Base-by-base conservation (phyloP, 2,329 filamentous ascomycete species). In the Sphaerulina vaccinii region DNA sequence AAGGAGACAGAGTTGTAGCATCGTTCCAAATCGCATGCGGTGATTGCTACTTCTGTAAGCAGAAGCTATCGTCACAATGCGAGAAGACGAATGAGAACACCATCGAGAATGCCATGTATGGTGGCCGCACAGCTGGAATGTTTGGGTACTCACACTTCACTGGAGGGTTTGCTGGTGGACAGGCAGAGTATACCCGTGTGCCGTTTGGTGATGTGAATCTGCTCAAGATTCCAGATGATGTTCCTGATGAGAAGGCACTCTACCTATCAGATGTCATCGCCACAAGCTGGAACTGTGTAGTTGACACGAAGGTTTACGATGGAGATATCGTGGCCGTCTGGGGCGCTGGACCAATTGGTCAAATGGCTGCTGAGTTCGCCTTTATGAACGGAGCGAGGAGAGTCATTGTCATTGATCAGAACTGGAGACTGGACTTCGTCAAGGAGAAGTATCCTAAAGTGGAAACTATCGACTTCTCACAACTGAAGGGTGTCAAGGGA, bases 301-400 rank as follows among this genome's bases (percentile, higher is more conserved):
- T 90, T 36, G 89, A 95, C 64, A 95, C 89, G 0, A 86, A 82
- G 1, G 86, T 95, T n/a, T 84, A 88, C 56, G 76, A 85, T 27
- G 83, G 80, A 10, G 89, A 95, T 61, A 75, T 84, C 1, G 89
- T 95, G 1, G 89, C 88, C 27, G 83, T 95, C 54, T 95, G 88
- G 82, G 90, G 89, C n/a, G 88, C 85, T 0, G 90, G 90, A 0
- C 90, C 89, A 0, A 88, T 95, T 45, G 90, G 90, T 0, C 88
- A 88, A 47, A 95, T 92, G 72, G 82, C 79, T 2, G 87, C 85
- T 1, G 76, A 83, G 35, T 85, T 83, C 67, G 73, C 85, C 0
- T 75, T 88, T 50, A 72, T 82, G n/a, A 83, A 90, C 49, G 88
- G 88, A 7, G 90, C 90, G 0, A 79, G 73, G 39, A 80, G 87